Conservation (phyloP, 2,329 filamentous ascomycete genomes). For the Laburnicola sp. region DNA sequence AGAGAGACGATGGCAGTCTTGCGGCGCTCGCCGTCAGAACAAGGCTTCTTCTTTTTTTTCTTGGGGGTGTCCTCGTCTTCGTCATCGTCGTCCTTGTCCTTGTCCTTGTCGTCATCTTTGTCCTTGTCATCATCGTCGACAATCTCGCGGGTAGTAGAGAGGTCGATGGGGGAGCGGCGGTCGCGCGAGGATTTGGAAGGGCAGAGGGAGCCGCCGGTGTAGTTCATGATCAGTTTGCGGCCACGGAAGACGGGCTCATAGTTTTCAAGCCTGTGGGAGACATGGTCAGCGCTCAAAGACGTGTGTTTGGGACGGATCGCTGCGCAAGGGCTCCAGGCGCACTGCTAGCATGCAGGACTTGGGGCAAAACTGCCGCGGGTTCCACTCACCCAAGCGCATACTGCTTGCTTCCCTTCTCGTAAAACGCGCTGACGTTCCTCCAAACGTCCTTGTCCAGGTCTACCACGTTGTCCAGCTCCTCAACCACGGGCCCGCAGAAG, state of each 20-base stretch:
- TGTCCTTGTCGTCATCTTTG: conserved; percentile 31
- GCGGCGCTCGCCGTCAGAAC: conserved; percentile 65
- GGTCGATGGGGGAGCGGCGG: conserved; percentile 21
- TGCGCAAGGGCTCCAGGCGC: not conserved
- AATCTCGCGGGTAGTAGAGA: conserved; percentile 38
- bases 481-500: conserved; percentile 76
- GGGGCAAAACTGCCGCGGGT: not conserved
- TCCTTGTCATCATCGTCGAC: conserved; percentile 49
- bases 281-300: conserved; percentile 19
- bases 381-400: conserved; percentile 74
- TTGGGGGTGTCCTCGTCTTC: conserved; percentile 35
- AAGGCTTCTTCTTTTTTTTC: conserved; percentile 38
- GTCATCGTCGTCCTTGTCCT: conserved; percentile 41
- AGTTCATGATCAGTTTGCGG: conserved; percentile 62
- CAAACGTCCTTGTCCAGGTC: conserved; percentile 65
- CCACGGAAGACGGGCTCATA: conserved; percentile 62
- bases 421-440: conserved; percentile 79
- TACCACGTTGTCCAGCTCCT: conserved; percentile 63
- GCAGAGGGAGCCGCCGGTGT: conserved; percentile 56
- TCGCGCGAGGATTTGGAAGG: conserved; percentile 37
- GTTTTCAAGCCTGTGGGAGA: conserved; percentile 56
- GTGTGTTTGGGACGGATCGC: not conserved
- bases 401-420: conserved; percentile 64
- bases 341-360: not conserved
- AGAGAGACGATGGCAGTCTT: conserved; percentile 90